Conservation (phyloP, 495 filamentous ascomycete genomes). For the Hypomontagnella monticulosa region DNA sequence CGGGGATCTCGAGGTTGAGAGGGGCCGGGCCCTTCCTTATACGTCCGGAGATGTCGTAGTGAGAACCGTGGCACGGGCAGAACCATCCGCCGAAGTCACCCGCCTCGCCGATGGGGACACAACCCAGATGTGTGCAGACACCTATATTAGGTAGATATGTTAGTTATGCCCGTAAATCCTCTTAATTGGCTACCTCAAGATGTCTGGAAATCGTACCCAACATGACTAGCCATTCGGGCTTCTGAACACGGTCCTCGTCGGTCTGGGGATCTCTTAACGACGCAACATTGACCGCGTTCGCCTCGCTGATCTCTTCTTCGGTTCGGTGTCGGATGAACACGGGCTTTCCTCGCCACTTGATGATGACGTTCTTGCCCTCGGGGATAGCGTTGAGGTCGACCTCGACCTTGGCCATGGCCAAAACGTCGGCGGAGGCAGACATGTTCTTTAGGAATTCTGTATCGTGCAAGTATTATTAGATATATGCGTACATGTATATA, state of each 20-base stretch:
- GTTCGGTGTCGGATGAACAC: conserved; percentile 99
- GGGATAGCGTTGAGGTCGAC: conserved; percentile 91
- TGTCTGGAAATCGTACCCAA: conserved; percentile 68
- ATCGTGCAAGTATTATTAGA: conserved; percentile 22
- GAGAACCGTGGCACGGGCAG: conserved; percentile 99
- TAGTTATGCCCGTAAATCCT: conserved; percentile 4
- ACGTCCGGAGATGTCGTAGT: conserved; percentile 99
- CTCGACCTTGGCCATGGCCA: conserved; percentile 99
- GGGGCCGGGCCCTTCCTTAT: conserved; percentile 95
- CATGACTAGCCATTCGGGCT: conserved; percentile 99
- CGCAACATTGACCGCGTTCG: conserved; percentile 78
- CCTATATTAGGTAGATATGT: conserved; percentile 57
- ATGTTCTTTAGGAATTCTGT: conserved; percentile 99
- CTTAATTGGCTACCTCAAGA: not conserved
- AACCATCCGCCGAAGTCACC: conserved; percentile 99
- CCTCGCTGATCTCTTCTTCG: conserved; percentile 82
- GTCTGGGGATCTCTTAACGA: conserved; percentile 87
- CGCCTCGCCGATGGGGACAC: conserved; percentile 98
- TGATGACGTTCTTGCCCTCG: conserved; percentile 99
- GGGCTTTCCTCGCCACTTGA: conserved; percentile 99
- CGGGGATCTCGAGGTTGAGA: conserved; percentile 94
- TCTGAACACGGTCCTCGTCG: conserved; percentile 93
- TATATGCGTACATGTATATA: not conserved
- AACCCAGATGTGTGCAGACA: conserved; percentile 98
- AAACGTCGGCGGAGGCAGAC: conserved; percentile 97